phyloP scores from a whole-genome alignment of 306 rosid genomes.

The Ammopiptanthus mongolicus region DNA sequence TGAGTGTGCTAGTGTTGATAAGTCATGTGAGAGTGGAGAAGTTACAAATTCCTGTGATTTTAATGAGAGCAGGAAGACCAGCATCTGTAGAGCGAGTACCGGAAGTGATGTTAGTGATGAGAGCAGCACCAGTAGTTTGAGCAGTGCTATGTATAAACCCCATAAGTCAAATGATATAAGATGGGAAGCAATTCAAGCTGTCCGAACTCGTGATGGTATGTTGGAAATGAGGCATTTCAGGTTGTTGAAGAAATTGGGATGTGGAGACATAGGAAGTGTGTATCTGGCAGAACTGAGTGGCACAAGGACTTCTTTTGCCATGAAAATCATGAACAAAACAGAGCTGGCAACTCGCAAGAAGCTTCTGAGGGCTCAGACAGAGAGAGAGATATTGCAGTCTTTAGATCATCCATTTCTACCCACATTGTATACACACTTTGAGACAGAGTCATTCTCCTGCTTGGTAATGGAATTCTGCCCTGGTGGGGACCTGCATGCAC shows the following conservation, averaged over 20 bases:
- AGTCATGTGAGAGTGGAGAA: conserved; percentile 48
- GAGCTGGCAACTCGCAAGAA: conserved; percentile 76
- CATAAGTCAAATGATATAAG: conserved; percentile 70
- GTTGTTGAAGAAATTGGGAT: conserved; percentile 55
- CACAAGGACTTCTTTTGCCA: conserved; percentile 78
- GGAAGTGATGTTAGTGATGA: conserved; percentile 78
- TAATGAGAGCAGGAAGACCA: conserved; percentile 66
- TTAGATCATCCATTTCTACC: conserved; percentile 97
- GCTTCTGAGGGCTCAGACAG: conserved; percentile 89
- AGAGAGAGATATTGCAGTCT: conserved; percentile 89
- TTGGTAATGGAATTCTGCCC: conserved; percentile 97
- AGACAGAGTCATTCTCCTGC: conserved; percentile 78
- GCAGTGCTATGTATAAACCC: conserved; percentile 66
- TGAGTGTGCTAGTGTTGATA: conserved; percentile 58
- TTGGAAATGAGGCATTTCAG: conserved; percentile 63
- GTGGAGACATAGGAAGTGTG: conserved; percentile 84
- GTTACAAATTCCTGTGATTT: conserved; percentile 46
- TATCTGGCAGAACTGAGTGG: conserved; percentile 68
- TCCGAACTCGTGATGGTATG: conserved; percentile 55
- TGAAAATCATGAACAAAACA: conserved; percentile 89
- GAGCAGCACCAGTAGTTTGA: conserved; percentile 65
- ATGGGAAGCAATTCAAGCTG: conserved; percentile 78
- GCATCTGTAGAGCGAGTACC: conserved; percentile 70
- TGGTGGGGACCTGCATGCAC: conserved; percentile 87
- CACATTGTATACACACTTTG: conserved; percentile 80